These are phyloP conservation scores for Medicago lupulina DNA, from an alignment of 306 rosid species.

Conservation along the genomic window DNA sequence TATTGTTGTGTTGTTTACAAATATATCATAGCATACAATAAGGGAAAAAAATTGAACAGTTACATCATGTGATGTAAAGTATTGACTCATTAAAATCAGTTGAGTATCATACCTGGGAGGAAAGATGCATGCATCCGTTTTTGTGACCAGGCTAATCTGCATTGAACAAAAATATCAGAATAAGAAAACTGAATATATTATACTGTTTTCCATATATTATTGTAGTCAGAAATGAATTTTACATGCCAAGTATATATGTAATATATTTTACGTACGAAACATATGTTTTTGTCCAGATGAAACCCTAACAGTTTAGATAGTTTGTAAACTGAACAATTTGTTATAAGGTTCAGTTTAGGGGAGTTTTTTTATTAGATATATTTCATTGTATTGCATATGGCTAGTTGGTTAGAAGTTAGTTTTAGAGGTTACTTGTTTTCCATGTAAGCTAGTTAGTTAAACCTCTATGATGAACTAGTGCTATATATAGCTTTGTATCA, in stretches of 20 bases:
- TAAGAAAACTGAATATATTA: constrained; percentile 11
- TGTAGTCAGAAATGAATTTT: not conserved
- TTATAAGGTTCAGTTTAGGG: too few relatives aligned
- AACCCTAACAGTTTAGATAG: too few relatives aligned
- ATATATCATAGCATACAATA: not conserved
- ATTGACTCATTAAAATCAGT: not conserved
- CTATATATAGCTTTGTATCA: too few relatives aligned
- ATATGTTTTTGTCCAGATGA: too few relatives aligned
- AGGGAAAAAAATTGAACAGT: too few relatives aligned
- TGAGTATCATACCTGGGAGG: constrained; percentile 32
- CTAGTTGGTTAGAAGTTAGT: too few relatives aligned
- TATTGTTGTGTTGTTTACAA: not conserved
- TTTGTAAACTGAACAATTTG: too few relatives aligned
- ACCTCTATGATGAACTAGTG: too few relatives aligned
- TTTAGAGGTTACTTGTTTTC: too few relatives aligned
- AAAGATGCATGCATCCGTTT: constrained; percentile 35
- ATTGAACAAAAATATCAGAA: not conserved
- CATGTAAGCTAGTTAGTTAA: too few relatives aligned
- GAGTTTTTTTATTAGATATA: too few relatives aligned
- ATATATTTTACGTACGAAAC: not conserved
- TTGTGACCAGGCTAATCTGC: constrained; percentile 41
- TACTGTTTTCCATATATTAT: not conserved
- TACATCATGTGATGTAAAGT: not conserved
- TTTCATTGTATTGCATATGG: too few relatives aligned
- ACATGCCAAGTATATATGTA: not conserved